phyloP scores from a whole-genome alignment of 2,329 filamentous ascomycete species.

The Xylariomycetidae sp. region DNA sequence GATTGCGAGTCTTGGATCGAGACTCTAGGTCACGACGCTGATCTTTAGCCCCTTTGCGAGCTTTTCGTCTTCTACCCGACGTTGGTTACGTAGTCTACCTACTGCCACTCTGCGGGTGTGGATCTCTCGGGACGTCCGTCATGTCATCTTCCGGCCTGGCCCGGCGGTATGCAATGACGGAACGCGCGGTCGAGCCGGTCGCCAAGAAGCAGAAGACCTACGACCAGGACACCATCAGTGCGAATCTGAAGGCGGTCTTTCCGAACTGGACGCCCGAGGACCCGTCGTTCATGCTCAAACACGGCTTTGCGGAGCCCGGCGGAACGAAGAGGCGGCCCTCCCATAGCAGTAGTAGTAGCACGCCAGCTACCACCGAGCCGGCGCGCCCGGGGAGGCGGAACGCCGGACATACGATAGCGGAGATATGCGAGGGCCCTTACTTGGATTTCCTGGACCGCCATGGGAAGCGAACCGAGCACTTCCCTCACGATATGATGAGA shows the following conservation, averaged over 20 bases:
- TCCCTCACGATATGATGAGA: slow-evolving; percentile 5
- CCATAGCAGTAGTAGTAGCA: neutral
- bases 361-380: neutral
- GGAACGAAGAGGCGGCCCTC: neutral
- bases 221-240: slow-evolving; percentile 3
- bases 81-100: too few species aligned
- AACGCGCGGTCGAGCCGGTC: too few species aligned
- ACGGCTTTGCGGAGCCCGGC: slow-evolving; percentile 6
- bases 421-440: slow-evolving; percentile 7
- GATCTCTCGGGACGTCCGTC: too few species aligned
- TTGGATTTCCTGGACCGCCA: slow-evolving; percentile 7
- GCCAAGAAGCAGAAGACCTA: slow-evolving; percentile 2
- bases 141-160: too few species aligned
- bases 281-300: slow-evolving; percentile 3
- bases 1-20: too few species aligned
- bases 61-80: too few species aligned
- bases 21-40: too few species aligned
- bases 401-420: slow-evolving; percentile 5
- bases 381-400: slow-evolving; percentile 2
- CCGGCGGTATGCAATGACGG: too few species aligned
- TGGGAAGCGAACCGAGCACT: slow-evolving; percentile 5
- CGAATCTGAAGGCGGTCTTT: slow-evolving; percentile 4
- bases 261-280: slow-evolving; percentile 8
- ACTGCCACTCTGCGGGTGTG: too few species aligned
- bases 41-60: too few species aligned